Percentiles rank a stretch among this genome's conserved stretches.
Conservation (phyloP, 805 yeast species). For the Maudiozyma saulgeensis region DNA sequence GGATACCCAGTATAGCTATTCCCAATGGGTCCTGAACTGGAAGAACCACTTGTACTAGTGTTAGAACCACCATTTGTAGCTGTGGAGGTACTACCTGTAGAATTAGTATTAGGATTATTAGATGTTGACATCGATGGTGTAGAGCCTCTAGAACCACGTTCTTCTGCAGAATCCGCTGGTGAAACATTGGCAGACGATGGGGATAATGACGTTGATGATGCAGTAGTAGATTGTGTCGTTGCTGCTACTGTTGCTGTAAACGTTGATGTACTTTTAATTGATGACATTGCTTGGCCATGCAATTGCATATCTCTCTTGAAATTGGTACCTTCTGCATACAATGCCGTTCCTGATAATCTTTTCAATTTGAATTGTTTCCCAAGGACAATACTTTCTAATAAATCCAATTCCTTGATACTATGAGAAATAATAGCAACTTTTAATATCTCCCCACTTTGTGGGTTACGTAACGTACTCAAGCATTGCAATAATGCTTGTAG, state of each 20-base stretch:
- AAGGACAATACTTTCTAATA: constrained; percentile 67
- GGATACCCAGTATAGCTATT: constrained; percentile 14
- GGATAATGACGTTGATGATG: too few species aligned
- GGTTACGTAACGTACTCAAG: constrained; percentile 14
- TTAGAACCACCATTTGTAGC: not conserved
- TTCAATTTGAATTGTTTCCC: constrained; percentile 60
- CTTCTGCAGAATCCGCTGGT: too few species aligned
- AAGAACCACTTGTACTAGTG: not conserved
- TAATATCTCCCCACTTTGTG: constrained; percentile 7
- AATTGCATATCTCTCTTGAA: constrained; percentile 4
- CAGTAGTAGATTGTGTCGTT: not conserved
- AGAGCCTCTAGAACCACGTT: not conserved
- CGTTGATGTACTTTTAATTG: not conserved
- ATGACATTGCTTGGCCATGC: not conserved
- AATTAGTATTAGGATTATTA: too few species aligned
- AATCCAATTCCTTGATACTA: constrained; percentile 59
- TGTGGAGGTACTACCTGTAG: too few species aligned
- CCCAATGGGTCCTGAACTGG: constrained; percentile 1
- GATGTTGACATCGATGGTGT: not conserved
- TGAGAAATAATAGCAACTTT: constrained; percentile 42
- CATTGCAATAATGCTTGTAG: constrained; percentile 37
- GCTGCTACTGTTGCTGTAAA: too few species aligned
- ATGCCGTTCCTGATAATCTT: constrained; percentile 57
- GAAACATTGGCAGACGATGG: too few species aligned
- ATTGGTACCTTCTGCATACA: constrained; percentile 34